Evolutionary conservation across 805 yeast species (phyloP).

Genomic region (Yarrowia sp.): DNA sequence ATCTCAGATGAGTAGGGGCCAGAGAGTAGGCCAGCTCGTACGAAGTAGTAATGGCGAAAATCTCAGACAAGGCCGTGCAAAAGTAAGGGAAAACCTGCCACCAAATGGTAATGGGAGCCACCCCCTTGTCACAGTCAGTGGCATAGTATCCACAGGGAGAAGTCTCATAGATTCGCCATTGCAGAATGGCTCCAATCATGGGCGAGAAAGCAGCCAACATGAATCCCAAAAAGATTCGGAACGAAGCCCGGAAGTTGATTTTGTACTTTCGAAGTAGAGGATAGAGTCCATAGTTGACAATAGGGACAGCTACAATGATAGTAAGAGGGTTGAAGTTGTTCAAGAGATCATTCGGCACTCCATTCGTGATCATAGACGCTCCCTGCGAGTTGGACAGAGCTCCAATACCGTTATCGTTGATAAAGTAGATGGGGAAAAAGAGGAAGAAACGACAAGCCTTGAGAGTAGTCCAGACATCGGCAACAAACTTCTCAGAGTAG

Average conservation of each 20-base stretch:
- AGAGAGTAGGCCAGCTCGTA: conserved; percentile 56
- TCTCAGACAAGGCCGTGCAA: conserved; percentile 53
- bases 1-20: conserved; percentile 51
- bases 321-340: conserved; percentile 55
- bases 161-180: conserved; percentile 48
- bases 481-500: conserved; percentile 53
- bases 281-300: conserved; percentile 49
- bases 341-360: conserved; percentile 58
- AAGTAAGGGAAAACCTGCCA: conserved; percentile 40
- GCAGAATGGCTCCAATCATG: conserved; percentile 51
- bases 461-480: conserved; percentile 60
- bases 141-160: conserved; percentile 52
- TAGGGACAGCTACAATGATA: conserved; percentile 52
- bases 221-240: conserved; percentile 51
- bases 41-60: conserved; percentile 52
- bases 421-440: conserved; percentile 59
- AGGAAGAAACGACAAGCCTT: conserved; percentile 61
- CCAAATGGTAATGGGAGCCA: conserved; percentile 43
- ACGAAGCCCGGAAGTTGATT: conserved; percentile 47
- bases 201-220: conserved; percentile 48
- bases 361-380: conserved; percentile 51
- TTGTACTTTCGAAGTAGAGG: conserved; percentile 47
- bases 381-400: conserved; percentile 50
- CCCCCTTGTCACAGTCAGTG: conserved; percentile 36
- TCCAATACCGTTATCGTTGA: conserved; percentile 50